Evolutionary conservation across 768 basidiomycete genomes (phyloP).

Genomic region (Rhizopogon sp.): DNA sequence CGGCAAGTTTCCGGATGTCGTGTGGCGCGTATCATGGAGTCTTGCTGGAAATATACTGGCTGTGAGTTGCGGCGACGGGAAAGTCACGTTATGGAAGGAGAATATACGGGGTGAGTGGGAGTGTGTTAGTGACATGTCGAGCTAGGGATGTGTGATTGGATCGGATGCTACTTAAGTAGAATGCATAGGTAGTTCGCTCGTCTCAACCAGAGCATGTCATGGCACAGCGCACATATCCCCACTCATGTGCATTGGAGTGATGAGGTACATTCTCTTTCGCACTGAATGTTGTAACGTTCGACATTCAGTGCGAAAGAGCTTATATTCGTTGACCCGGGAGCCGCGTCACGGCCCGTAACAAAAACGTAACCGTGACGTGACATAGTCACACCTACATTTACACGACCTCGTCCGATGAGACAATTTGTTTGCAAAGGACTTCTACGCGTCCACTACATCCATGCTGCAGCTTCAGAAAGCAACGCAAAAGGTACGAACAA

Average conservation of each 20-base stretch:
- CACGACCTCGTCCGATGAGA: slow-evolving; percentile 17
- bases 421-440: slow-evolving; percentile 11
- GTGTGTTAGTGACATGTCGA: slow-evolving; percentile 92
- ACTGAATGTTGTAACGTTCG: too few species aligned
- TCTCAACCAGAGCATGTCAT: slow-evolving; percentile 23
- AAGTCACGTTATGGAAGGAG: slow-evolving; percentile 98
- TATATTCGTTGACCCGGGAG: too few species aligned
- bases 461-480: slow-evolving; percentile 35
- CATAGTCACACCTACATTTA: slow-evolving; percentile 6
- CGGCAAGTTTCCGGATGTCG: slow-evolving; percentile 93
- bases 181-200: slow-evolving; percentile 6
- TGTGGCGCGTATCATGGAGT: slow-evolving; percentile 99
- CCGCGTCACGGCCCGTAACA: background rate
- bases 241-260: slow-evolving; percentile 15
- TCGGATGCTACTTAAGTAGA: background rate
- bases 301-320: too few species aligned
- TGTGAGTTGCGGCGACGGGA: slow-evolving; percentile 96
- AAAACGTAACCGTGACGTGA: slow-evolving; percentile 10
- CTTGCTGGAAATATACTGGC: slow-evolving; percentile 94
- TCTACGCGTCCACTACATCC: slow-evolving; percentile 8
- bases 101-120: slow-evolving; percentile 94
- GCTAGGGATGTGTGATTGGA: slow-evolving; percentile 35
- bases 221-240: slow-evolving; percentile 26
- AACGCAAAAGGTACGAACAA: slow-evolving; percentile 28
- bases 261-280: too few species aligned